Evolutionary conservation across 768 basidiomycete genomes (phyloP), one percentile per base, ranked within the genome.

Genomic region (Naganishia randhawae): DNA sequence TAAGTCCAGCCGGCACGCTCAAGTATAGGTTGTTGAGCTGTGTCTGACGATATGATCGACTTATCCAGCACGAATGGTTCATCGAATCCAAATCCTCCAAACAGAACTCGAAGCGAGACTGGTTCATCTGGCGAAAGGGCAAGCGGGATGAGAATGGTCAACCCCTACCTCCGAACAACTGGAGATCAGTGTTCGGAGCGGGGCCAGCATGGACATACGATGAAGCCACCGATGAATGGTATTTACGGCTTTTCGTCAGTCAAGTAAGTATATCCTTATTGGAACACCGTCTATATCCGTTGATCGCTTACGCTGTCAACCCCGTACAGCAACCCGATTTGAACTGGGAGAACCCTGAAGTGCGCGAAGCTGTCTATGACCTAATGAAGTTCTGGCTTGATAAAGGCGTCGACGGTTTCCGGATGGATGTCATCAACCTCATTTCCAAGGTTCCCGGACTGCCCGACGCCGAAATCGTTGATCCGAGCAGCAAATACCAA

Each of bases 381-480:
- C 74, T 86, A 52, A 87, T 90, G 87, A 78, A 79, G 50, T 90
- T 88, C 74, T 90, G 88, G 89, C 81, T 89, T n/a, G 83, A 86
- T 63, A 81, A 86, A 55, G 89, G 89, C 0, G 86, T 86, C 69
- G 88, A 89, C 69, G 89, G 89, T 1, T 91, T 90, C 77, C 81
- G 88, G 25, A 86, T 89, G 72, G 87, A 88, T 65, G 85, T 86
- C 54, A 89, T 89, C 78, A 87, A 89, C 75, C 75, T 86, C 61
- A 85, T 88, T 31, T 87, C 86, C 19, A 89, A 90, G 72, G 82
- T 81, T 0, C 80, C 83, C 2, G 86, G 86, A 0, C 82, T 88
- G 2, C 87, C 88, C 0, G 87, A 90, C 69, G 89, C 87, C 1
- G 84, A 85, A 0, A 82, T 89, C 54, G 82, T 81, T 3, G 82